Conservation (phyloP, 2,329 filamentous ascomycete species). For the Chaetomiaceae sp. region DNA sequence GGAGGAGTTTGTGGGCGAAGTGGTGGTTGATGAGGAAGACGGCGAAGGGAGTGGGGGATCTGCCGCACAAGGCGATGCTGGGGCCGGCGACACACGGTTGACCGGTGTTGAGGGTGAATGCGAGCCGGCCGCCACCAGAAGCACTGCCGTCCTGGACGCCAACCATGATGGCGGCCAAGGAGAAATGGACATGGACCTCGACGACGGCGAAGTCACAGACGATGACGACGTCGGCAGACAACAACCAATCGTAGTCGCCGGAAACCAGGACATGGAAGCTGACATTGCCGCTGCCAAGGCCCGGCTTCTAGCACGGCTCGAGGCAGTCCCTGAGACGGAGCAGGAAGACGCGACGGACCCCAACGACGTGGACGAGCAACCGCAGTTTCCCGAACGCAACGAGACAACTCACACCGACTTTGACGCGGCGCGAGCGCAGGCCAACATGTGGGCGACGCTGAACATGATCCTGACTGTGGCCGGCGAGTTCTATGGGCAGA, state of each 20-base stretch:
- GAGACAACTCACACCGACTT: conserved; percentile 25
- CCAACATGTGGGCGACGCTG: conserved; percentile 63
- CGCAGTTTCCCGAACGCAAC: no score
- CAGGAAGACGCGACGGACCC: conserved; percentile 23
- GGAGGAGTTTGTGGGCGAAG: conserved; percentile 12
- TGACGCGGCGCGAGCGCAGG: conserved; percentile 32
- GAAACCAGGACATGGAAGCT: conserved; percentile 26
- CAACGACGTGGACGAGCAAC: conserved; percentile 24
- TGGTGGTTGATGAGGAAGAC: conserved; percentile 13
- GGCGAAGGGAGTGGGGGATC: not conserved
- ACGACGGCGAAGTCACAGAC: conserved; percentile 35
- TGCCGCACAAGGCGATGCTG: not conserved
- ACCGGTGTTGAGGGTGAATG: conserved; percentile 12
- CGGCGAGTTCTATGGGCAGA: conserved; percentile 84
- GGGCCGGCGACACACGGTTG: not conserved
- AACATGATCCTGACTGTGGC: conserved; percentile 89
- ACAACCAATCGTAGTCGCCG: conserved; percentile 14
- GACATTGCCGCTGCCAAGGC: conserved; percentile 44
- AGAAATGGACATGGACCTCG: conserved; percentile 28
- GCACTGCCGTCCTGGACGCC: no score
- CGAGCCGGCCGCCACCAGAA: not conserved
- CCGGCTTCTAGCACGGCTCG: conserved; percentile 42
- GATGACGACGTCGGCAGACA: conserved; percentile 13
- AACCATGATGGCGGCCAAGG: no score
- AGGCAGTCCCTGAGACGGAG: conserved; percentile 19